Conservation (phyloP, 306 rosid genomes). For the Trichosanthes truncata region DNA sequence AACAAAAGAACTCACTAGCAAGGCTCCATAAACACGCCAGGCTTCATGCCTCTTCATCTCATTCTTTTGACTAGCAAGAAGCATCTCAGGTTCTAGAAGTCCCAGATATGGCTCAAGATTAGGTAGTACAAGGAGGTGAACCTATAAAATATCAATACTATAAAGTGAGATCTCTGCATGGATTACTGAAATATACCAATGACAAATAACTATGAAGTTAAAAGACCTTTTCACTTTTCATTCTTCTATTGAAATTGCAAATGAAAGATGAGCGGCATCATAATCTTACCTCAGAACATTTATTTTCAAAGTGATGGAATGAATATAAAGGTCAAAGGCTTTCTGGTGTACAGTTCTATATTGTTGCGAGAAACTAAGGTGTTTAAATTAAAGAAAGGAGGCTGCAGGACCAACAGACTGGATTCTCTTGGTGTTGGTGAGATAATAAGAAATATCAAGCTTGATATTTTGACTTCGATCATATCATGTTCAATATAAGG, state of each 20-base stretch:
- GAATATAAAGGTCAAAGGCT: not conserved
- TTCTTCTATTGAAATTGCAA: not conserved
- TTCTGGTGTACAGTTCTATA: not conserved
- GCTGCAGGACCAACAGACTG: not conserved
- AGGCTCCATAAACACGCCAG: conserved; percentile 84
- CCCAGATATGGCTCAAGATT: conserved; percentile 79
- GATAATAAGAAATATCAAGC: not conserved
- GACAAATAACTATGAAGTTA: not conserved
- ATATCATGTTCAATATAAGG: not conserved
- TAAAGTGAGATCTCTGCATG: conserved; percentile 5
- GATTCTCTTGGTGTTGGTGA: not conserved
- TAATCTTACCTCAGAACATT: not conserved
- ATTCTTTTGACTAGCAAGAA: conserved; percentile 34
- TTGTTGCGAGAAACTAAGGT: not conserved
- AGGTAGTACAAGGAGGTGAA: conserved; percentile 71
- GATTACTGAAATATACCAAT: conserved; percentile 12
- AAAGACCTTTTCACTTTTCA: not conserved
- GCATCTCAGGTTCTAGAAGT: conserved; percentile 63
- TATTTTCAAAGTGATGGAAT: not conserved
- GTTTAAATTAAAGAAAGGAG: not conserved
- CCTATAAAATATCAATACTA: conserved; percentile 33
- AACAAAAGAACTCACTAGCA: conserved; percentile 52
- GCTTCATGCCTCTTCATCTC: conserved; percentile 80
- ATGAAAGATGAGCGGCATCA: not conserved
- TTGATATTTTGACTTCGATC: not conserved